Evolutionary conservation across 805 yeast genomes (phyloP), one percentile per base, ranked within the genome.

Genomic region (Tetrapisispora pingtungensis): DNA sequence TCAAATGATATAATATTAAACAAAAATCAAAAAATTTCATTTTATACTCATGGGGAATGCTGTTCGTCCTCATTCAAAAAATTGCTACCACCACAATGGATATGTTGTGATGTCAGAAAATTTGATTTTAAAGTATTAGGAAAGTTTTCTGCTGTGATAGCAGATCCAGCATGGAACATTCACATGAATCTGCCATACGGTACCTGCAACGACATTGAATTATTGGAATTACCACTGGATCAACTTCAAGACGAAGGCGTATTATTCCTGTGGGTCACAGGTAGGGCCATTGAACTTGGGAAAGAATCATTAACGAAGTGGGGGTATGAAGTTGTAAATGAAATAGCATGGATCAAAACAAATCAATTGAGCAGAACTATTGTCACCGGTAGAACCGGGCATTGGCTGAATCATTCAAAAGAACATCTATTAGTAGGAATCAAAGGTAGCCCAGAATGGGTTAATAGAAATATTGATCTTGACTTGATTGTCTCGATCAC

Each of bases 91-190:
- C 69, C 88, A 1, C 97, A 88, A 64, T 85, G 94, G 93, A 84
- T 89, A 48, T 75, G 77, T 45, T 86, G 95, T 61, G 96, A 89
- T 63, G 80, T 89, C 17, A 70, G 87, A 30, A 69, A 74, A 41
- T 70, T 89, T 45, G 88, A 90, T 51, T 79, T 90, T 54, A 65
- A 60, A 19, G 65, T 76, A 7, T 63, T 89, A 45, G 96, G 97
- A 2, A 79, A 82, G 64, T 84, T 84, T 66, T 88, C 81, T 33
- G 87, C 81, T 3, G 78, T 89, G 12, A 76, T 90, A 44, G 90
- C 95, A 0, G 97, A 89, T 61, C 96, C 96, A 3, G 93, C 96
- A 7, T 89, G 97, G 97, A 89, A 87, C 51, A 89, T 89, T 50
- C 96, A 89, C 65, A 88, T 85, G 89, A 82, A 84, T 44, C 62